Conservation (phyloP, 2,329 filamentous ascomycete species). For the Trichophyton equinum region DNA sequence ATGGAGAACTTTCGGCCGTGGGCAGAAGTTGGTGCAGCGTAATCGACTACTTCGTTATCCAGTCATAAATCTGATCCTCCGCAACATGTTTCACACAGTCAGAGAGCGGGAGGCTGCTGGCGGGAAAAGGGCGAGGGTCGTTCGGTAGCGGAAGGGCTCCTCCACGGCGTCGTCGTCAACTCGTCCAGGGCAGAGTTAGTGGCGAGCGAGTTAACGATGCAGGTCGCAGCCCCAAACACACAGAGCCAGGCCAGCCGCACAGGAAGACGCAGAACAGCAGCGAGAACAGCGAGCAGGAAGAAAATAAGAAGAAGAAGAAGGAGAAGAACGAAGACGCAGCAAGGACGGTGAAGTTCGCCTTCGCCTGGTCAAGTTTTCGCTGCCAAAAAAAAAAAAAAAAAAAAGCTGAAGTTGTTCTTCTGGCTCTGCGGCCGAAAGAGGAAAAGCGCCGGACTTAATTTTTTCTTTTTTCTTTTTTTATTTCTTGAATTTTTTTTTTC, state of each 20-base stretch:
- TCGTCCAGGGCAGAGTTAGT: no score
- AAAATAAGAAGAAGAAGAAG: neutral
- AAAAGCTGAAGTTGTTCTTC: neutral
- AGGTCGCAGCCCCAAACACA: neutral
- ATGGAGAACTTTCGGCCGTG: neutral
- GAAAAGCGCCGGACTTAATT: neutral
- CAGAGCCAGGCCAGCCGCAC: neutral
- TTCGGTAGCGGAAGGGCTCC: no score
- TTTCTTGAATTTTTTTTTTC: neutral
- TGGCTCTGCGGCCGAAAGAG: neutral
- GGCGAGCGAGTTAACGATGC: no score
- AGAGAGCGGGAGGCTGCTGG: neutral
- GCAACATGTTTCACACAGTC: slow-evolving; percentile 2
- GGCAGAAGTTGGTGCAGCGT: neutral
- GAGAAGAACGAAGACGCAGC: neutral
- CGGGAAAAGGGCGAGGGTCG: no score
- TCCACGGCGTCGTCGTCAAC: no score
- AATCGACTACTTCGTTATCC: neutral
- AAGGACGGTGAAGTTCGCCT: neutral
- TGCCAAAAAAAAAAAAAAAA: no score
- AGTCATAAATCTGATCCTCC: neutral
- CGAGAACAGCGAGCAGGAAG: no score
- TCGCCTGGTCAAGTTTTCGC: neutral
- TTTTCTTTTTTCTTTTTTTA: neutral
- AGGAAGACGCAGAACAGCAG: no score